These are phyloP conservation scores for Cercospora beticola DNA, from an alignment of 2,329 filamentous ascomycete genomes.

Conservation along the genomic window DNA sequence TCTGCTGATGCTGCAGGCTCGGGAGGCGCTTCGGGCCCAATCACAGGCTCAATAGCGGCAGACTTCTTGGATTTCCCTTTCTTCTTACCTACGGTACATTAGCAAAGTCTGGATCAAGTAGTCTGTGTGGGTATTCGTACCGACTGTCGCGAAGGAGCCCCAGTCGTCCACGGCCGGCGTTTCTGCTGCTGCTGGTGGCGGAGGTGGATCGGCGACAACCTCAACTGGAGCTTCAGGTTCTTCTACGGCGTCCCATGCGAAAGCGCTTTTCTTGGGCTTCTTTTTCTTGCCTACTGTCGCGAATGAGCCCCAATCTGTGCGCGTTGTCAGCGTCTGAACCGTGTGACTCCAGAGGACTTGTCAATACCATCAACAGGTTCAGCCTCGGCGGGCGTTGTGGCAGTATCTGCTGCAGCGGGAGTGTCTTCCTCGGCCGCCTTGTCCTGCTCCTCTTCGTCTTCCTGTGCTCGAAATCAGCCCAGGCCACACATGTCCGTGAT, in stretches of 20 bases:
- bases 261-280: slow-evolving; percentile 28
- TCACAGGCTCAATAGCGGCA: slow-evolving; percentile 25
- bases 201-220: not conserved
- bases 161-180: slow-evolving; percentile 29
- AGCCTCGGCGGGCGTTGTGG: slow-evolving; percentile 30
- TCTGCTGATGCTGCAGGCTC: slow-evolving; percentile 35
- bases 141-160: slow-evolving; percentile 32
- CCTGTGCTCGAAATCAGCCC: slow-evolving; percentile 25
- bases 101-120: not conserved
- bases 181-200: slow-evolving; percentile 15
- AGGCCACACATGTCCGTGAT: slow-evolving; percentile 31
- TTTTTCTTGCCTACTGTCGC: slow-evolving; percentile 41
- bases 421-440: slow-evolving; percentile 37
- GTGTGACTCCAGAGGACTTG: not conserved
- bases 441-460: slow-evolving; percentile 42
- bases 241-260: slow-evolving; percentile 24
- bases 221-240: slow-evolving; percentile 16
- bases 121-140: slow-evolving; percentile 42
- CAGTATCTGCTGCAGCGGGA: slow-evolving; percentile 34
- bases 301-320: slow-evolving; percentile 41
- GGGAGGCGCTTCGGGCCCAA: slow-evolving; percentile 40
- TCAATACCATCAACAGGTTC: slow-evolving; percentile 30
- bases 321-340: not conserved
- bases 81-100: slow-evolving; percentile 12
- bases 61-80: slow-evolving; percentile 43